Evolutionary conservation across 768 basidiomycete species (phyloP).

Genomic region (Suillus discolor): DNA sequence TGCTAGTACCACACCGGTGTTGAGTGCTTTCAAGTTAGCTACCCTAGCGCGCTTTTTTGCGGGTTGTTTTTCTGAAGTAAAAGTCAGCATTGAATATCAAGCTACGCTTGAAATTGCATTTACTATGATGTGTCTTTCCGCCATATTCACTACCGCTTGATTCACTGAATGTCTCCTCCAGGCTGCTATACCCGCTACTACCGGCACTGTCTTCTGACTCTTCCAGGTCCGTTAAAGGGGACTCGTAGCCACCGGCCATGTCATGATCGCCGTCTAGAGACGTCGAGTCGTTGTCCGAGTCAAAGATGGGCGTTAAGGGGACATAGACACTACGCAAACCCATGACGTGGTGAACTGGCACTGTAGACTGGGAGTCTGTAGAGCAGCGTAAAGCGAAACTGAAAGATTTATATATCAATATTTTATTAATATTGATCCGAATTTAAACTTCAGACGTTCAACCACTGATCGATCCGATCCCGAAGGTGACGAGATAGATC

Average conservation of each 20-base stretch:
- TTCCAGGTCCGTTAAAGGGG: constrained; percentile 5
- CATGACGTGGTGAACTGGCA: background rate
- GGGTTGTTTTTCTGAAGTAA: constrained; percentile 1
- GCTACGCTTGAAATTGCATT: background rate
- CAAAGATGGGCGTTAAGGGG: background rate
- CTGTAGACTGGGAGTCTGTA: background rate
- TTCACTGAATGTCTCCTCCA: background rate
- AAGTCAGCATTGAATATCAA: background rate
- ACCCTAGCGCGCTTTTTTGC: background rate
- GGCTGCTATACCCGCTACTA: background rate
- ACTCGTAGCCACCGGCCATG: background rate
- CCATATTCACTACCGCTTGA: constrained; percentile 5
- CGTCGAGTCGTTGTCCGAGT: background rate
- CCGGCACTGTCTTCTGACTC: background rate
- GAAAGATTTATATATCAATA: background rate
- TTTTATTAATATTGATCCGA: no score
- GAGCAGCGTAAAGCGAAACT: background rate
- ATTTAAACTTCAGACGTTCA: background rate
- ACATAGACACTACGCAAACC: background rate
- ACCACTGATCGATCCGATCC: background rate
- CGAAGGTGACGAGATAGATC: background rate
- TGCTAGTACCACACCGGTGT: background rate
- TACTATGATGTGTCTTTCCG: background rate
- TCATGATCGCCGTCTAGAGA: background rate
- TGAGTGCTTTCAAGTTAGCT: background rate